Percentiles rank a stretch among this genome's conserved stretches.
Conservation (phyloP, 345 rosid species). For the Anastatica hierochuntica region DNA sequence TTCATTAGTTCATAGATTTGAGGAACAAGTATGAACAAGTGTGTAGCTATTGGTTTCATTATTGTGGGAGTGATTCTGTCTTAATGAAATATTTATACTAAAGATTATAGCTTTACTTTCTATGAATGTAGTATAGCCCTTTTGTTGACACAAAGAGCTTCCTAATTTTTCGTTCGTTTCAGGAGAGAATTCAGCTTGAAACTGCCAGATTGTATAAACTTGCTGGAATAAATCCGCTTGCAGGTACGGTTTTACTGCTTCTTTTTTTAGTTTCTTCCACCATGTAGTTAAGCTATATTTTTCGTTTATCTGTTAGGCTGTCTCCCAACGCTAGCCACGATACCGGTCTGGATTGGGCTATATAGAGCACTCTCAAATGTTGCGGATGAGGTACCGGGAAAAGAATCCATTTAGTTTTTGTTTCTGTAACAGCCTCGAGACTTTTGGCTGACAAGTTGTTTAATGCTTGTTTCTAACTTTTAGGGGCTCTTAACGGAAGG, state of each 20-base stretch:
- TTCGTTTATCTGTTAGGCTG: slow-evolving; percentile 43
- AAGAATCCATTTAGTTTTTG: not conserved
- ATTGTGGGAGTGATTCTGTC: not conserved
- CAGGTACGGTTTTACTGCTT: slow-evolving; percentile 41
- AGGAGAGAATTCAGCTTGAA: slow-evolving; percentile 93
- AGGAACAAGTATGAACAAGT: not conserved
- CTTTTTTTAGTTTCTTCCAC: not conserved
- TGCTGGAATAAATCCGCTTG: slow-evolving; percentile 86
- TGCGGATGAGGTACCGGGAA: slow-evolving; percentile 62
- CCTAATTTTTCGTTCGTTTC: slow-evolving; percentile 7
- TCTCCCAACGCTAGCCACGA: slow-evolving; percentile 91
- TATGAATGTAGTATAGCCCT: not conserved
- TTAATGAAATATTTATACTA: not conserved
- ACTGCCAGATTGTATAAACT: slow-evolving; percentile 89
- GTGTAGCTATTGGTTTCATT: not conserved
- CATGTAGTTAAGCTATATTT: not conserved
- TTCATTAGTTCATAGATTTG: not conserved
- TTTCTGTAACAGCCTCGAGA: not conserved
- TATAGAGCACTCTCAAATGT: slow-evolving; percentile 98
- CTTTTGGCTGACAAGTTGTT: slow-evolving; percentile 10
- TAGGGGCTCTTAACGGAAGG: slow-evolving; percentile 98
- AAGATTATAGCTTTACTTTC: not conserved
- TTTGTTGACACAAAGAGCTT: slow-evolving; percentile 4
- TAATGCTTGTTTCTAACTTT: slow-evolving; percentile 9
- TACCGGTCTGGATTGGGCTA: slow-evolving; percentile 96